A percentile compares a stretch with the other conserved stretches of the same genome.
Evolutionary conservation across 495 filamentous ascomycete genomes (phyloP).

Genomic region (Amniculicola lignicola): DNA sequence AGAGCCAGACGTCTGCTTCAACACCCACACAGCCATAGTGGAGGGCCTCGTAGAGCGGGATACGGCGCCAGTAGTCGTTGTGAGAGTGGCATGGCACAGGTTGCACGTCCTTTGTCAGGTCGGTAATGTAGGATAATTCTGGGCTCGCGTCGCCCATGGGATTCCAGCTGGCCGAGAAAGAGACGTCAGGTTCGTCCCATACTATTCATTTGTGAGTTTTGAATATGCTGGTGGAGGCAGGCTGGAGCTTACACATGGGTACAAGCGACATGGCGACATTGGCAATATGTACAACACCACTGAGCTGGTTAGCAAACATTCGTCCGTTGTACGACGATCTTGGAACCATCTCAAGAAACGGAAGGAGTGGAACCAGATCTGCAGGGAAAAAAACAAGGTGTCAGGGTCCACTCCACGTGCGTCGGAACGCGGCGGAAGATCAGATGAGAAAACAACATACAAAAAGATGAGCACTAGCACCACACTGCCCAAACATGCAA

Average conservation of each 20-base stretch:
- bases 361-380: background rate
- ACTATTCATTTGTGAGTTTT: too few relatives aligned
- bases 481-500: slow-evolving; percentile 7
- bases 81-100: slow-evolving; percentile 76
- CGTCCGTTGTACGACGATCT: background rate
- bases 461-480: slow-evolving; percentile 26
- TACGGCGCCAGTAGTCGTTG: slow-evolving; percentile 85
- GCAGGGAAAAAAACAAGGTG: background rate
- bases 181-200: slow-evolving; percentile 57
- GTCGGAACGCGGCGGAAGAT: slow-evolving; percentile 1
- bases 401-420: slow-evolving; percentile 1
- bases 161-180: slow-evolving; percentile 54
- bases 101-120: slow-evolving; percentile 67
- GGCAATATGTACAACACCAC: slow-evolving; percentile 43
- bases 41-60: slow-evolving; percentile 67
- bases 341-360: too few relatives aligned
- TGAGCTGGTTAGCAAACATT: slow-evolving; percentile 2
- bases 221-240: too few relatives aligned
- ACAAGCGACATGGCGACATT: slow-evolving; percentile 52
- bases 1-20: slow-evolving; percentile 86
- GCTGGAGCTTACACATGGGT: too few relatives aligned
- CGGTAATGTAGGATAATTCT: slow-evolving; percentile 70
- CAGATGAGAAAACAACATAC: slow-evolving; percentile 19
- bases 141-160: too few relatives aligned
- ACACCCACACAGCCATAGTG: slow-evolving; percentile 67